These are phyloP conservation scores for Emmonsiellopsis sp. DNA, from an alignment of 2,329 filamentous ascomycete genomes.

Conservation along the genomic window DNA sequence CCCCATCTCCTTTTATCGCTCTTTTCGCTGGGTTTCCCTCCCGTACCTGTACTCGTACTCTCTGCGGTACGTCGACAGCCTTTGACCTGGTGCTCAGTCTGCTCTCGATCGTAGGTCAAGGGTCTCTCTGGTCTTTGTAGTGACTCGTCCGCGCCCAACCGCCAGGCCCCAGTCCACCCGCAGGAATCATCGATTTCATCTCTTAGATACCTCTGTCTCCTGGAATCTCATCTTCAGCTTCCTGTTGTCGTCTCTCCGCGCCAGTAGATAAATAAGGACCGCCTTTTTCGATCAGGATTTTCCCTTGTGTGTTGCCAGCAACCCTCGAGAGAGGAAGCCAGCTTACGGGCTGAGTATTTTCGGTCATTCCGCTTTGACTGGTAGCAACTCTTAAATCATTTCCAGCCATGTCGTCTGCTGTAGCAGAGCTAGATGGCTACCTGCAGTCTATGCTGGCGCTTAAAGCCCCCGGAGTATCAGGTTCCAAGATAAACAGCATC, in stretches of 20 bases:
- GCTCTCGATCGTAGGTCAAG: background rate
- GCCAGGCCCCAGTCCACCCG: background rate
- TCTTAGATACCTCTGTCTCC: background rate
- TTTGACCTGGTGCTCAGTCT: background rate
- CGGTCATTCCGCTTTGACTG: constrained; percentile 3
- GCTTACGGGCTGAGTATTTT: background rate
- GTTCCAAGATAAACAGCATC: constrained; percentile 79
- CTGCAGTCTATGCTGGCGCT: constrained; percentile 85
- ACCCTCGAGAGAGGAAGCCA: background rate
- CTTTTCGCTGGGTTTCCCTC: constrained; percentile 6
- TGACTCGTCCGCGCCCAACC: constrained; percentile 1
- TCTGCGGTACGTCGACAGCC: background rate
- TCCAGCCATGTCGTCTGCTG: constrained; percentile 62
- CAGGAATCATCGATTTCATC: background rate
- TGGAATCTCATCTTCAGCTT: background rate
- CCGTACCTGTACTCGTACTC: constrained; percentile 6
- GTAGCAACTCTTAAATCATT: constrained; percentile 3
- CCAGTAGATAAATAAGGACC: background rate
- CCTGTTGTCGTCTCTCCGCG: background rate
- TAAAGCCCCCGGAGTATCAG: constrained; percentile 89
- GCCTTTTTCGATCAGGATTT: background rate
- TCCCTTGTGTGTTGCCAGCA: background rate
- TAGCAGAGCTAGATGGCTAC: constrained; percentile 82
- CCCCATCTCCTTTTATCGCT: background rate
- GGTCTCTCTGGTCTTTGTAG: constrained; percentile 2